These are phyloP conservation scores for Picea abies DNA, from an alignment of 83 land plant species.

Conservation along the genomic window DNA sequence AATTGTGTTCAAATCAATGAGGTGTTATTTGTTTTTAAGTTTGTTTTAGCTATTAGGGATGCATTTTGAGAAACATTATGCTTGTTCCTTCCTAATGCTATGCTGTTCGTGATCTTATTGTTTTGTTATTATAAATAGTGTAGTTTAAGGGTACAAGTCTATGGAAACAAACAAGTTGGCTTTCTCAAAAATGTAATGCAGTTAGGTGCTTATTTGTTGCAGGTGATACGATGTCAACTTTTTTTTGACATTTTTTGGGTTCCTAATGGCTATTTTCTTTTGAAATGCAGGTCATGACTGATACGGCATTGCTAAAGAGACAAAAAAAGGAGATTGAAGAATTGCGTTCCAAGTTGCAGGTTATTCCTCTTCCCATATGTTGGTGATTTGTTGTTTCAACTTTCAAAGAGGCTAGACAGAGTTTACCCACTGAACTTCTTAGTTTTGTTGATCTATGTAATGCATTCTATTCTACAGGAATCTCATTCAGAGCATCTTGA, in stretches of 20 bases:
- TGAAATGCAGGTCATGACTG: conserved; percentile 79
- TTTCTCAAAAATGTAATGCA: not conserved
- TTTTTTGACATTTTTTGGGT: not conserved
- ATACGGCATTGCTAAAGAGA: conserved; percentile 95
- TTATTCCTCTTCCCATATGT: conserved; percentile 7
- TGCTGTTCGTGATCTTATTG: not conserved
- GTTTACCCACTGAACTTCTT: not conserved
- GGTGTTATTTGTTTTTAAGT: conserved; percentile 38
- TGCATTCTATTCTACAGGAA: conserved; percentile 46
- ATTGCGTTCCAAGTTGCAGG: conserved; percentile 80
- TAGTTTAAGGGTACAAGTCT: too few relatives aligned
- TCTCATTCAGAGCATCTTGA: conserved; percentile 88
- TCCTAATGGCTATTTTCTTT: not conserved
- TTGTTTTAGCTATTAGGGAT: not conserved
- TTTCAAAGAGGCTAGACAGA: not conserved
- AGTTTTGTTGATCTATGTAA: not conserved
- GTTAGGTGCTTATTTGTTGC: not conserved
- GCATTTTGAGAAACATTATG: not conserved
- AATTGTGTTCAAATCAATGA: conserved; percentile 98
- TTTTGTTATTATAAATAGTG: too few relatives aligned
- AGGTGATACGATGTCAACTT: not conserved
- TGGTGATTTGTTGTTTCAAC: too few relatives aligned
- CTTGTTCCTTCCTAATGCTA: not conserved
- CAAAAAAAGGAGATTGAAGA: conserved; percentile 99
- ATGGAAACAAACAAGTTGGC: not conserved